These are phyloP conservation scores for Detonula confervacea DNA, from an alignment of 352 stramenopile species.

Conservation along the genomic window DNA sequence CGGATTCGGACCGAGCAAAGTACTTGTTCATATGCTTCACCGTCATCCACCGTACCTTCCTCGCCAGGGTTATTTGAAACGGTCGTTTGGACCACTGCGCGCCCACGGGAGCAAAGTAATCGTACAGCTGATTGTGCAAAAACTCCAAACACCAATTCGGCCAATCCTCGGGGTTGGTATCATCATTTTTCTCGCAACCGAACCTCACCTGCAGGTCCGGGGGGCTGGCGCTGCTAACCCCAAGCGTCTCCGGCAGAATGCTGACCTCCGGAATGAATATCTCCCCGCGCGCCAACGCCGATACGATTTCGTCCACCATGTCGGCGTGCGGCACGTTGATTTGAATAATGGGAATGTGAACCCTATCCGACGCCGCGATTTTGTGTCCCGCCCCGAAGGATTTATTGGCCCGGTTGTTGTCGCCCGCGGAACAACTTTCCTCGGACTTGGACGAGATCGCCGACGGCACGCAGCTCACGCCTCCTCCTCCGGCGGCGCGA, in stretches of 20 bases:
- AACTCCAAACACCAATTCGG: slow-evolving; percentile 86
- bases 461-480: too few relatives aligned
- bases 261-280: slow-evolving; percentile 85
- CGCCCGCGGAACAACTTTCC: slow-evolving; percentile 10
- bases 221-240: slow-evolving; percentile 72
- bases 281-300: slow-evolving; percentile 75
- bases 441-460: slow-evolving; percentile 27
- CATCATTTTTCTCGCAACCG: slow-evolving; percentile 84
- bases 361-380: slow-evolving; percentile 67
- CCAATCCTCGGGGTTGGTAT: slow-evolving; percentile 83
- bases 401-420: neutral
- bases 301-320: slow-evolving; percentile 75
- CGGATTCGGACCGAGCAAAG: slow-evolving; percentile 79
- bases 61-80: slow-evolving; percentile 82
- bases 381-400: slow-evolving; percentile 50
- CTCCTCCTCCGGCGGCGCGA: too few relatives aligned
- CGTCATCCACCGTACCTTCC: slow-evolving; percentile 83
- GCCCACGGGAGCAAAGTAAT: slow-evolving; percentile 79
- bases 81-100: slow-evolving; percentile 78
- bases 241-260: slow-evolving; percentile 80
- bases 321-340: slow-evolving; percentile 66
- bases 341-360: slow-evolving; percentile 86
- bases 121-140: slow-evolving; percentile 86
- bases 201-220: slow-evolving; percentile 83
- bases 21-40: slow-evolving; percentile 87